These are phyloP conservation scores for Ascoidea rubescens DNA, from an alignment of 805 yeast genomes.

Conservation along the genomic window DNA sequence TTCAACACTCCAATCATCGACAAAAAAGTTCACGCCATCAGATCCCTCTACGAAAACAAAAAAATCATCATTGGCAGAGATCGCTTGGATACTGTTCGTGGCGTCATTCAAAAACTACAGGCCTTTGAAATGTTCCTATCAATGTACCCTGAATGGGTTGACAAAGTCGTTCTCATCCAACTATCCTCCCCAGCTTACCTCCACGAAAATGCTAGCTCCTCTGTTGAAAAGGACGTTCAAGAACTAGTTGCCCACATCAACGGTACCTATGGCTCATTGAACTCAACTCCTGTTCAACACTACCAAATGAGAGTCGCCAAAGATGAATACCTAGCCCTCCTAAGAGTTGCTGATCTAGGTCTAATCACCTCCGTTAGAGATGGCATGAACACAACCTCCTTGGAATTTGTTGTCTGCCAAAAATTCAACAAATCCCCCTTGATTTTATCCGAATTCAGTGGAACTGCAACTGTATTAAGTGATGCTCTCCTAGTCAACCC, in stretches of 20 bases:
- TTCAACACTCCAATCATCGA: constrained; percentile 30
- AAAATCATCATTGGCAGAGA: constrained; percentile 90
- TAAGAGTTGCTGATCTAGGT: constrained; percentile 83
- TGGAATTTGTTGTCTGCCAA: constrained; percentile 85
- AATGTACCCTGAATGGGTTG: constrained; percentile 87
- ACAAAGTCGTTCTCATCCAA: constrained; percentile 77
- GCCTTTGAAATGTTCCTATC: constrained; percentile 82
- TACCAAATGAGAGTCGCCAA: constrained; percentile 81
- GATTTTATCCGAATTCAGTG: constrained; percentile 86
- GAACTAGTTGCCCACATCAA: constrained; percentile 77
- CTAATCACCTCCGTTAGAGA: constrained; percentile 85
- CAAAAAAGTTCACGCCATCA: constrained; percentile 50
- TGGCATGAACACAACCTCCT: constrained; percentile 91
- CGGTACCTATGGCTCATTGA: constrained; percentile 68
- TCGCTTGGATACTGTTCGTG: constrained; percentile 80
- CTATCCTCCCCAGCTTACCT: constrained; percentile 71
- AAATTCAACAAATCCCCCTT: constrained; percentile 58
- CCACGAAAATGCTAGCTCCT: constrained; percentile 22
- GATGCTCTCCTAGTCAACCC: constrained; percentile 85
- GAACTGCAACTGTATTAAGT: constrained; percentile 57
- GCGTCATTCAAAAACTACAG: constrained; percentile 84
- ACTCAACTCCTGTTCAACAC: constrained; percentile 81
- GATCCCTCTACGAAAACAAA: constrained; percentile 44
- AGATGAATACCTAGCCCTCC: constrained; percentile 78
- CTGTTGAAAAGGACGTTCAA: constrained; percentile 63